These are phyloP conservation scores for Diaporthe destruens DNA, from an alignment of 2,329 filamentous ascomycete genomes.

Conservation along the genomic window DNA sequence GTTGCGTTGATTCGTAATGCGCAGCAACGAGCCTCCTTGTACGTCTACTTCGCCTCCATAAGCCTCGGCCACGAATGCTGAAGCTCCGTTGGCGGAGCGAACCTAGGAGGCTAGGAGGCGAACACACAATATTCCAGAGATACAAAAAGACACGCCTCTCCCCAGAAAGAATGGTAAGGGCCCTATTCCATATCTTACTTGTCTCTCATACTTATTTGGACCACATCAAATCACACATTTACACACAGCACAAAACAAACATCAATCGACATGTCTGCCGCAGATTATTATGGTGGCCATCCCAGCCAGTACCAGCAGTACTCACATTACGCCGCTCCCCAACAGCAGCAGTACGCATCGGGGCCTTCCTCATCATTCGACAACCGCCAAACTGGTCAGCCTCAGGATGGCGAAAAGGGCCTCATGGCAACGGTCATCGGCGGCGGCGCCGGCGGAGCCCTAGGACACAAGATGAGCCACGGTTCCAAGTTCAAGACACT, in stretches of 20 bases:
- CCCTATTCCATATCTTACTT: too few relatives aligned
- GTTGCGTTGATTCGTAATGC: constrained; percentile 35
- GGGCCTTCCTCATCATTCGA: constrained; percentile 18
- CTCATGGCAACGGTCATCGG: constrained; percentile 67
- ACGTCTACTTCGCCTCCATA: constrained; percentile 27
- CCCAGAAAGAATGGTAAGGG: neutral
- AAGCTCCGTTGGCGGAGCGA: constrained; percentile 7
- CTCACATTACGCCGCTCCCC: constrained; percentile 37
- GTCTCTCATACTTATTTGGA: neutral
- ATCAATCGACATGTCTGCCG: constrained; percentile 44
- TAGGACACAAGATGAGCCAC: constrained; percentile 67
- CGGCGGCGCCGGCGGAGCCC: constrained; percentile 64
- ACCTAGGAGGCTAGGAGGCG: constrained; percentile 20
- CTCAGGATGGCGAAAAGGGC: constrained; percentile 63
- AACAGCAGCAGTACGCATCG: constrained; percentile 42
- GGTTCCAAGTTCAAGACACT: constrained; percentile 64
- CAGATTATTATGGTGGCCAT: constrained; percentile 44
- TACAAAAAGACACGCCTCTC: constrained; percentile 4
- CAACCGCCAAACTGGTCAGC: constrained; percentile 28
- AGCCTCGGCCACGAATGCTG: constrained; percentile 19
- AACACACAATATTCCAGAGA: neutral
- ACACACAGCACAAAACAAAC: neutral
- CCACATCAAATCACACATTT: neutral
- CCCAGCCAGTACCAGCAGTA: constrained; percentile 36
- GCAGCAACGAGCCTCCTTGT: constrained; percentile 8